Base-by-base conservation (phyloP, 805 yeast species). In the Candida patagonica region DNA sequence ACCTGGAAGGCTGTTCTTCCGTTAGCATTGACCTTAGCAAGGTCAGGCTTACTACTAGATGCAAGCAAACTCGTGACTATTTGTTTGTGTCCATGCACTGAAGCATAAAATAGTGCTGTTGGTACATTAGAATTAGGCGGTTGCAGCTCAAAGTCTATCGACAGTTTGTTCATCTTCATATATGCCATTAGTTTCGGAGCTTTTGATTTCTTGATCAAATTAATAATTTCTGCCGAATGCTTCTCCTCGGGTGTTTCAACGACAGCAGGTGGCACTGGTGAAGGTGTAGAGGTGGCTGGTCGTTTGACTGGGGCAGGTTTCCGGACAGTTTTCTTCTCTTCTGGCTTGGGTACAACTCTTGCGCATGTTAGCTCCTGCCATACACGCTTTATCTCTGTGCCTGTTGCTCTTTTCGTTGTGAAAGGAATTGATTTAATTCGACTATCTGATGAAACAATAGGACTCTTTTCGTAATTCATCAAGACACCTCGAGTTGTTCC, bases 381-480 rank as follows among this genome's bases (percentile, higher is more conserved):
- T 0, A 94, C 86, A 35, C 76, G 71, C 52, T 78, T 83, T 49
- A 92, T 63, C 56, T 88, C 97, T 2, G 74, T 62, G 0, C 80
- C 68, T 0, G 95, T 88, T 1, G 97, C 94, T 48, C 96, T 70
- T 41, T 74, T 75, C 0, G 98, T 89, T 0, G 95, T 80, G 62
- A 92, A 87, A 1, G 98, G 98, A 55, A 89, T 76, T 2, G 67
- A 60, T 46, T 72, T 74, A 5, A 92, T 60, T 46, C 95, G 68
- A 0, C 63, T 47, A 55, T 89, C 96, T 25, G 62, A 62, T 25
- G 67, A 53, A 5, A 75, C 57, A 1, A 74, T 67, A 0, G 78
- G 70, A 23, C 77, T 77, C 24, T 74, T 79, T 6, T 52, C 48
- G 50, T 78, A 80, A 2, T 83, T 86, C 37, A 80, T 66, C 19